A percentile compares a stretch with the other conserved stretches of the same genome.
These are phyloP conservation scores for Hyaloscypha finlandica DNA, from an alignment of 495 filamentous ascomycete species.

Conservation along the genomic window DNA sequence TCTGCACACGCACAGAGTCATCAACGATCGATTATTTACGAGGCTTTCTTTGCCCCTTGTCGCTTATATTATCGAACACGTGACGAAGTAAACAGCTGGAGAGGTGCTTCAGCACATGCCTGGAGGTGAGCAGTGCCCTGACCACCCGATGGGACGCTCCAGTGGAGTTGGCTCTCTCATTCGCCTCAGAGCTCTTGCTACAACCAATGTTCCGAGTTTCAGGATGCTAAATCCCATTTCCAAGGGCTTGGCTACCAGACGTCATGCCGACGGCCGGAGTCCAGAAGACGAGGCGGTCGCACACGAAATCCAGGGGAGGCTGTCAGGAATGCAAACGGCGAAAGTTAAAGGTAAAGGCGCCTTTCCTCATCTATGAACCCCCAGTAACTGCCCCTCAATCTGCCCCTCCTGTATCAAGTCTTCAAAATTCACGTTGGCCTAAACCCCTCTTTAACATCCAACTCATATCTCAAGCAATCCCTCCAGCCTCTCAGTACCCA, in stretches of 20 bases:
- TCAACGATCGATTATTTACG: background rate
- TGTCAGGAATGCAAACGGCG: slow-evolving; percentile 24
- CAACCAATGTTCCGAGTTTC: too few relatives aligned
- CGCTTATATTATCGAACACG: background rate
- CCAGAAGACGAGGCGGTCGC: slow-evolving; percentile 17
- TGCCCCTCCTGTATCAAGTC: too few relatives aligned
- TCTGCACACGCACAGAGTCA: background rate
- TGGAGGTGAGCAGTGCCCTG: background rate
- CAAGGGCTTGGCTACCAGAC: background rate
- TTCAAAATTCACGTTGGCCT: too few relatives aligned
- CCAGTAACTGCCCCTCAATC: too few relatives aligned
- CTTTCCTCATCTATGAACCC: too few relatives aligned
- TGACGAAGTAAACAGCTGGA: background rate
- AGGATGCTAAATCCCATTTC: background rate
- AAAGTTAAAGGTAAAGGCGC: slow-evolving; percentile 17
- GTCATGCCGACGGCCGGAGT: background rate
- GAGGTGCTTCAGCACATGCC: background rate
- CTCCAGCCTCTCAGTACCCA: too few relatives aligned
- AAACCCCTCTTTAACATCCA: too few relatives aligned
- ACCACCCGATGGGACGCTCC: background rate
- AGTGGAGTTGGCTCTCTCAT: background rate
- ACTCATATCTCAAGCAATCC: too few relatives aligned
- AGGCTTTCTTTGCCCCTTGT: background rate
- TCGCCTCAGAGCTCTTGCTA: too few relatives aligned
- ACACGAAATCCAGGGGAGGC: slow-evolving; percentile 20